Base-by-base conservation (phyloP, 2,329 filamentous ascomycete species). In the Cytospora piceae region DNA sequence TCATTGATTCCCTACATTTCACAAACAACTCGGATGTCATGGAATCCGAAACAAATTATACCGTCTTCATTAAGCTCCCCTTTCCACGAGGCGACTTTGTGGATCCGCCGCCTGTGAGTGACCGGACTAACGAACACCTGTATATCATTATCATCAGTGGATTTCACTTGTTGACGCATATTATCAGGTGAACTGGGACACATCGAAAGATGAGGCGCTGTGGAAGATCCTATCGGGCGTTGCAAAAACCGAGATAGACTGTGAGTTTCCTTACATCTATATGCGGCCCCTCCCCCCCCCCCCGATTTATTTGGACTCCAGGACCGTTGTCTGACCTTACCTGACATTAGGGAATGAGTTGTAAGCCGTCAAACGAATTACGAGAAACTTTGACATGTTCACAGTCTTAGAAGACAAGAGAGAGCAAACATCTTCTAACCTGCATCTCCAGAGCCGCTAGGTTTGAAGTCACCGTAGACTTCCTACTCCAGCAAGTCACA, bases 401-500 rank as follows among this genome's bases (percentile, higher is more conserved):
- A 29, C 17, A 20, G 6, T 37, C 7, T n/a, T 9, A 12, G n/a
- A 22, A 20, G 8, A 46, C 20, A 27, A n/a, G 6, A n/a, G 3
- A 14, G 8, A 11, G 4, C 27, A 54, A 12, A 57, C 27, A 57
- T 55, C 20, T 65, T 29, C 32, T 65, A 42, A 7, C 29, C 31
- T 52, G 11, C 24, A 74, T 66, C 54, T 66, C 11, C 71, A 90
- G 90, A 74, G 92, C 92, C 56, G 82, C 85, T 61, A 83, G 87
- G 55, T 97, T 97, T 77, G 86, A 94, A 69, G 94, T 97, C 24
- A 90, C 92, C 31, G 87, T 96, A 65, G 85, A 93, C 51, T 98
- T 98, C 73, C 84, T 99, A 37, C 86, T 97, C 20, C 92, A 97
- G 75, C 93, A 99, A 78, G 93, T 93, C 69, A 93, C 93, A 76